phyloP scores from a whole-genome alignment of 768 basidiomycete genomes.

The Xerocomellus chrysenteron region DNA sequence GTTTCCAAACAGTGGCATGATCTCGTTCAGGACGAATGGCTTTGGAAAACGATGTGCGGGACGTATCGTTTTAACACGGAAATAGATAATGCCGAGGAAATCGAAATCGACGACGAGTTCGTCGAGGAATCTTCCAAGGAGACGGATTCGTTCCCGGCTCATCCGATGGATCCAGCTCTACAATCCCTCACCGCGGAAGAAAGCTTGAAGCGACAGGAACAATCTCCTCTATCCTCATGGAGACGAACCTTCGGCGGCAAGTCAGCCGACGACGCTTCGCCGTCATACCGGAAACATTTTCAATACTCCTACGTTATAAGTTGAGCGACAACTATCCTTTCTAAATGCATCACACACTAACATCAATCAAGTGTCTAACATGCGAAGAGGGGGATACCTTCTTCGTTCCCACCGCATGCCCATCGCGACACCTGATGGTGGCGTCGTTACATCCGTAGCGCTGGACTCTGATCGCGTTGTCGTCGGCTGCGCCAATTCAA shows the following conservation, averaged over 20 bases:
- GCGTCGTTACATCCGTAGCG: conserved; percentile 85
- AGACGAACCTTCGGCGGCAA: conserved; percentile 14
- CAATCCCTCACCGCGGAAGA: conserved; percentile 38
- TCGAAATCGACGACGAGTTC: conserved; percentile 26
- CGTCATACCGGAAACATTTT: conserved; percentile 69
- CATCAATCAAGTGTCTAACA: conserved; percentile 62
- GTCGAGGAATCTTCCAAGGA: conserved; percentile 35
- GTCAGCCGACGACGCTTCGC: not conserved
- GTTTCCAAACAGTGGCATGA: conserved; percentile 73
- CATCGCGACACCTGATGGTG: conserved; percentile 43
- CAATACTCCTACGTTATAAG: conserved; percentile 70
- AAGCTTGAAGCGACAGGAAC: conserved; percentile 29
- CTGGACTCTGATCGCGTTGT: conserved; percentile 83
- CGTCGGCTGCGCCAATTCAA: conserved; percentile 82
- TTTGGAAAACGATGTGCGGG: conserved; percentile 79
- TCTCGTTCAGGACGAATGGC: conserved; percentile 69
- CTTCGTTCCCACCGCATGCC: conserved; percentile 62
- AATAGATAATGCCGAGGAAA: conserved; percentile 19
- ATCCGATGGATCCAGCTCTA: conserved; percentile 42
- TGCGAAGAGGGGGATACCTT: conserved; percentile 72
- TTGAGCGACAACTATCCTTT: conserved; percentile 33
- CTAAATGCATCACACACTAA: not conserved
- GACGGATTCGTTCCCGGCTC: conserved; percentile 32
- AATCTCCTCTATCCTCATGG: conserved; percentile 26
- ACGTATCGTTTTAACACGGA: conserved; percentile 47